Conservation (phyloP, 352 stramenopile species). For the Phytophthora constricta region DNA sequence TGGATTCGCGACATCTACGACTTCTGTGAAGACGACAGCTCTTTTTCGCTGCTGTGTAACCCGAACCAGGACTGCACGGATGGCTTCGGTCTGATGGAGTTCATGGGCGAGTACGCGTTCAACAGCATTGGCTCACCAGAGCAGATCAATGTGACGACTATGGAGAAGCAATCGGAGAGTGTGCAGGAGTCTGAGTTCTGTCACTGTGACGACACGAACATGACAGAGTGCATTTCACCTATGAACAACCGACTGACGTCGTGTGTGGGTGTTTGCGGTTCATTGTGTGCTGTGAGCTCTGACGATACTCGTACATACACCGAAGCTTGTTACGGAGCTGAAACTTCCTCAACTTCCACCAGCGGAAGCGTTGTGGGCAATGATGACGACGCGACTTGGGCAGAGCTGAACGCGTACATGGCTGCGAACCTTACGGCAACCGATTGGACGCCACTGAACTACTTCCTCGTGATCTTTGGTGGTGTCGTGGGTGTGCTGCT, state of each 20-base stretch:
- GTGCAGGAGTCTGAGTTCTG: conserved; percentile 51
- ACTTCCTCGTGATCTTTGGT: conserved; percentile 58
- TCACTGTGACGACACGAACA: conserved; percentile 47
- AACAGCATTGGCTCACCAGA: conserved; percentile 67
- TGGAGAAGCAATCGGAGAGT: conserved; percentile 33
- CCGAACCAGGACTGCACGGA: conserved; percentile 59
- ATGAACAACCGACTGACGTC: conserved; percentile 59
- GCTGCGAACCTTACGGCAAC: conserved; percentile 44
- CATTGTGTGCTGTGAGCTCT: conserved; percentile 48
- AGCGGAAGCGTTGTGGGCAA: conserved; percentile 19
- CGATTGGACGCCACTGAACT: conserved; percentile 55
- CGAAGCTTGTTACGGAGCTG: conserved; percentile 42
- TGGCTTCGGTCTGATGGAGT: conserved; percentile 61
- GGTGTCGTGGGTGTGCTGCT: conserved; percentile 40
- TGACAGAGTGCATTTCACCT: conserved; percentile 51
- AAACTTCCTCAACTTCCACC: conserved; percentile 11
- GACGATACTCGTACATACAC: conserved; percentile 47
- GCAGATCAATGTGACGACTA: conserved; percentile 69
- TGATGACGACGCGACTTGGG: conserved; percentile 43
- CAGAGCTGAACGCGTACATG: conserved; percentile 46
- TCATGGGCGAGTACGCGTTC: conserved; percentile 69
- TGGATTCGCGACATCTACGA: conserved; percentile 74
- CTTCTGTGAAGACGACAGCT: conserved; percentile 62
- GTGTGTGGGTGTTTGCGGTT: conserved; percentile 58
- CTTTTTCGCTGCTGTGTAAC: conserved; percentile 65